These are phyloP conservation scores for Astrothelium subdiscretum DNA, from an alignment of 495 filamentous ascomycete genomes.

Conservation along the genomic window DNA sequence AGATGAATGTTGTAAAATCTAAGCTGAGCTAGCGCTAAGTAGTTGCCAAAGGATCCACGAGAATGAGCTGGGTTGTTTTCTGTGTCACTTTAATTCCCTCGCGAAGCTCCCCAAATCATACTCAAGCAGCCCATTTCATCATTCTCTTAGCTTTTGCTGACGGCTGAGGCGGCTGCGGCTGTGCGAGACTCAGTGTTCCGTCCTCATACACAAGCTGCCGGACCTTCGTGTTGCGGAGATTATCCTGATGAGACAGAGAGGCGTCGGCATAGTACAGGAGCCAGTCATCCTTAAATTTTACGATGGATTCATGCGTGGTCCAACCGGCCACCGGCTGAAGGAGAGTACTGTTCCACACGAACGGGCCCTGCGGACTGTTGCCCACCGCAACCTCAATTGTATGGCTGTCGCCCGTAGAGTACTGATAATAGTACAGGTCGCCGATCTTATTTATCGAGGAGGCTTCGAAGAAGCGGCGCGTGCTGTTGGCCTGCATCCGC, in stretches of 20 bases:
- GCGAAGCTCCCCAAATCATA: neutral
- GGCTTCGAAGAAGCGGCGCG: constrained; percentile 68
- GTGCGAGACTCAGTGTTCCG: constrained; percentile 40
- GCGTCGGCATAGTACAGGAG: constrained; percentile 66
- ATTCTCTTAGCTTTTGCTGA: neutral
- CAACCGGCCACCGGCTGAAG: constrained; percentile 65
- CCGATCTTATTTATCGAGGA: constrained; percentile 60
- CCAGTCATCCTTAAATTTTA: constrained; percentile 57
- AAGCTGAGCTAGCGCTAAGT: neutral
- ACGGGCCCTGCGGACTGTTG: constrained; percentile 51
- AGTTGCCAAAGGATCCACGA: neutral
- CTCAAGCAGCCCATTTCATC: neutral
- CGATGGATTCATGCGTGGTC: constrained; percentile 73
- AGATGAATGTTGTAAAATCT: neutral
- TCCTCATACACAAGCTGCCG: constrained; percentile 60
- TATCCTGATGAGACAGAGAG: constrained; percentile 51
- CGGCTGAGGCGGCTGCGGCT: constrained; percentile 13
- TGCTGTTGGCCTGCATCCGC: constrained; percentile 49
- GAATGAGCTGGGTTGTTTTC: neutral
- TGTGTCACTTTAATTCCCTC: neutral
- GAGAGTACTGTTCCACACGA: constrained; percentile 56
- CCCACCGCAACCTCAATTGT: constrained; percentile 55
- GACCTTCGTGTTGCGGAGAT: constrained; percentile 58
- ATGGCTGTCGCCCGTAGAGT: constrained; percentile 66
- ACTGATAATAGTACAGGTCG: constrained; percentile 60